These are phyloP conservation scores for Magnusiomyces fungicola DNA, from an alignment of 1,139 yeast species.

Conservation along the genomic window DNA sequence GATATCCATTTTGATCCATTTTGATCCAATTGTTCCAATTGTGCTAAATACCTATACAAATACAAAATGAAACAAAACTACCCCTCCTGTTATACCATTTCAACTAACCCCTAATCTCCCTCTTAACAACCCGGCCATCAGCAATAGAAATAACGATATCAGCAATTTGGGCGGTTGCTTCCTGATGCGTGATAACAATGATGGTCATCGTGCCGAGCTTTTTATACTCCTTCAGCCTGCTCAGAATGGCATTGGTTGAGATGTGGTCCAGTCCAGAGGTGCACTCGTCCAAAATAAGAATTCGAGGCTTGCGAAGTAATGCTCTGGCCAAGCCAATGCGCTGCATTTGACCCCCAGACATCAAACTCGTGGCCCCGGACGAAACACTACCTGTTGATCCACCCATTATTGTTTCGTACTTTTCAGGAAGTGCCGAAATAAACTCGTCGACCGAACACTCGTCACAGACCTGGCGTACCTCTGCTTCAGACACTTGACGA, in stretches of 20 bases:
- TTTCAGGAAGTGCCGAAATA: constrained; percentile 29
- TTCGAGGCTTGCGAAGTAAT: constrained; percentile 48
- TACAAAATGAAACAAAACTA: too few relatives aligned
- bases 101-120: neutral
- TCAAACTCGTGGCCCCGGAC: constrained; percentile 31
- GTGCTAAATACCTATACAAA: too few relatives aligned
- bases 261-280: constrained; percentile 65
- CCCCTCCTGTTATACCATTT: neutral
- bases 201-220: constrained; percentile 54
- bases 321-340: constrained; percentile 83
- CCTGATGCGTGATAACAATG: constrained; percentile 79
- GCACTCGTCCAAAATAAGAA: constrained; percentile 64
- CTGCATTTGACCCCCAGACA: constrained; percentile 85
- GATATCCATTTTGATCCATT: too few relatives aligned
- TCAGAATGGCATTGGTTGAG: constrained; percentile 38
- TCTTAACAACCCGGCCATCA: constrained; percentile 8
- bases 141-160: constrained; percentile 25
- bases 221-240: constrained; percentile 43
- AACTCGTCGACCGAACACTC: constrained; percentile 32
- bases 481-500: constrained; percentile 33
- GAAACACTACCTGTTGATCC: constrained; percentile 27
- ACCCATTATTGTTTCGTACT: constrained; percentile 45
- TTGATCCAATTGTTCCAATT: too few relatives aligned
- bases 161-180: constrained; percentile 53
- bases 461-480: constrained; percentile 23